Base-by-base conservation (phyloP, 495 filamentous ascomycete species). In the Symbiotaphrina buchneri region DNA sequence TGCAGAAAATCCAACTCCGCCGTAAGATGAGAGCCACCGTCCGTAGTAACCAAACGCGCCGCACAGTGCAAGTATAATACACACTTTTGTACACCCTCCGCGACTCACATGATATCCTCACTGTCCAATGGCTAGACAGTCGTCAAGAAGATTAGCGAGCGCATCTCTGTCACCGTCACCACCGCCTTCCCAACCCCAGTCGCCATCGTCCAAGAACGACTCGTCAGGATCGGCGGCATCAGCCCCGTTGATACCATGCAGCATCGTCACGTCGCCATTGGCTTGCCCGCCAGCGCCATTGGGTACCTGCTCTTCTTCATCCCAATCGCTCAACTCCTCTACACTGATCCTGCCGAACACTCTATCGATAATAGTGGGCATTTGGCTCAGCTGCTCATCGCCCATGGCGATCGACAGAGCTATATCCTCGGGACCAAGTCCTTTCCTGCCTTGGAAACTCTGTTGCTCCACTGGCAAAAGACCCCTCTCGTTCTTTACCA, bases 351-450 rank as follows among this genome's bases (percentile, higher is more conserved):
- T 62, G 34, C 70, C 64, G 51, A 76, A 62, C 32, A 91, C 68
- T 35, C 69, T 63, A 35, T 74, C 66, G 21, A 68, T 58, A 10
- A 87, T 56, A 17, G 78, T 54, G 0, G 77, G 78, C 58, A 87
- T 80, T 40, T 81, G 71, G 8, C 69, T 69, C 15, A 92, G 54
- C 17, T 72, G 64, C 30, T 66, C 69, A 38, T 81, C 70, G 0
- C 74, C 73, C 23, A 92, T 53, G 39, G 74, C 64, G 7, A 93
- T 44, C 2, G 77, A 68, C 13, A 92, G 49, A 30, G 75, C 59
- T 24, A 95, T 46, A 50, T 95, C 87, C 24, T 69, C 65, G 51
- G 85, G 76, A 5, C 72, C 65, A 3, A 95, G 51, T 0, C 75
- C 64, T 5, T 62, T 55, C 16, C 81, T 56, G 39, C 66, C 58